These are phyloP conservation scores for Colletotrichum sublineola DNA, from an alignment of 2,329 filamentous ascomycete genomes.

Conservation along the genomic window DNA sequence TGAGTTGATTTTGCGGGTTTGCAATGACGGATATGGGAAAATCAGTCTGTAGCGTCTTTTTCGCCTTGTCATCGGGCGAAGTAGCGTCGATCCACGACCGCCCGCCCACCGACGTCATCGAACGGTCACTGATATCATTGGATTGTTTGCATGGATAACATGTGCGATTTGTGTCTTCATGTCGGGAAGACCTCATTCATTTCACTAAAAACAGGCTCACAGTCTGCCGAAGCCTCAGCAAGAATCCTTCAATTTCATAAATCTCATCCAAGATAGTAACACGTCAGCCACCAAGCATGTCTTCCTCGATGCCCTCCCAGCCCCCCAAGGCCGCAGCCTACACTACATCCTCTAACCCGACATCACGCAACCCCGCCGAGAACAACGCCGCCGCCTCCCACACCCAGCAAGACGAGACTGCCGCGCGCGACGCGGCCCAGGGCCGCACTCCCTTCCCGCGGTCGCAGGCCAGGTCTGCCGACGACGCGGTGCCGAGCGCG, in stretches of 20 bases:
- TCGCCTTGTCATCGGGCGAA: constrained; percentile 3
- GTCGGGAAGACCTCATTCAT: neutral
- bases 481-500: constrained; percentile 43
- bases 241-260: neutral
- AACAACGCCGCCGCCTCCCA: constrained; percentile 11
- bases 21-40: constrained; percentile 17
- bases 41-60: neutral
- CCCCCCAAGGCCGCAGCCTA: constrained; percentile 38
- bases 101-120: constrained; percentile 42
- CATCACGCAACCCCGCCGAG: constrained; percentile 28
- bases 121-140: constrained; percentile 34
- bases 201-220: no score
- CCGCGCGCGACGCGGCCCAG: constrained; percentile 28
- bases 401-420: constrained; percentile 5
- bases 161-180: neutral
- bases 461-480: constrained; percentile 16
- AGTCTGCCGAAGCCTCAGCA: no score
- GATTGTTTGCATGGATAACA: neutral
- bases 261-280: neutral
- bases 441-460: constrained; percentile 36
- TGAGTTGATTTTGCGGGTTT: neutral
- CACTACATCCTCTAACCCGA: constrained; percentile 25
- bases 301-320: constrained; percentile 28
- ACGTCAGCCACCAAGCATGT: neutral
- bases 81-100: constrained; percentile 36